These are phyloP conservation scores for Rosa rugosa DNA, from an alignment of 306 rosid genomes.

Conservation along the genomic window DNA sequence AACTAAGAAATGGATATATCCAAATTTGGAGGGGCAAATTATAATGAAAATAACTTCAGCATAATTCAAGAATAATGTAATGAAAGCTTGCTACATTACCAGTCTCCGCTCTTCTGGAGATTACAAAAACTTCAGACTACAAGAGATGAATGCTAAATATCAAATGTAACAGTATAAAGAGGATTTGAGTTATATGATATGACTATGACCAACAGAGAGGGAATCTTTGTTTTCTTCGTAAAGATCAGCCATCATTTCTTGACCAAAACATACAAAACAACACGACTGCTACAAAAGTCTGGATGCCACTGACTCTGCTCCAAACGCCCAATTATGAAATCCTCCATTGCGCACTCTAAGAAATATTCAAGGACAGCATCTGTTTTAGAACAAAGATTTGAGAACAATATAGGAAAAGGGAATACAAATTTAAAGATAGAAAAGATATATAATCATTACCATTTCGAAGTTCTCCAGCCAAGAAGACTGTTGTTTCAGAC, in stretches of 20 bases:
- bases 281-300: constrained; percentile 67
- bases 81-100: too few relatives aligned
- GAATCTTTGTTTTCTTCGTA: not conserved
- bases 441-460: constrained; percentile 35
- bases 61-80: not conserved
- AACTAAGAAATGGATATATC: not conserved
- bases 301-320: constrained; percentile 80
- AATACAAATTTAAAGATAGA: not conserved
- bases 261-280: constrained; percentile 65
- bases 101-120: not conserved
- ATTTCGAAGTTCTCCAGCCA: constrained; percentile 82
- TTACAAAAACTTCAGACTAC: not conserved
- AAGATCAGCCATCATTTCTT: constrained; percentile 41
- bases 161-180: not conserved
- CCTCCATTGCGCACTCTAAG: constrained; percentile 63
- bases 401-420: not conserved
- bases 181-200: not conserved
- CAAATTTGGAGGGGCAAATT: not conserved
- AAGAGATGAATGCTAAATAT: too few relatives aligned
- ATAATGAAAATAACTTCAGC: not conserved
- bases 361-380: constrained; percentile 85
- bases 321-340: constrained; percentile 68
- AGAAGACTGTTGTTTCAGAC: constrained; percentile 61
- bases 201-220: not conserved
- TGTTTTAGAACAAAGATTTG: constrained; percentile 35